Evolutionary conservation across 192 early-diverging fungal species (phyloP).

Genomic region (Chytriomyces sp.): DNA sequence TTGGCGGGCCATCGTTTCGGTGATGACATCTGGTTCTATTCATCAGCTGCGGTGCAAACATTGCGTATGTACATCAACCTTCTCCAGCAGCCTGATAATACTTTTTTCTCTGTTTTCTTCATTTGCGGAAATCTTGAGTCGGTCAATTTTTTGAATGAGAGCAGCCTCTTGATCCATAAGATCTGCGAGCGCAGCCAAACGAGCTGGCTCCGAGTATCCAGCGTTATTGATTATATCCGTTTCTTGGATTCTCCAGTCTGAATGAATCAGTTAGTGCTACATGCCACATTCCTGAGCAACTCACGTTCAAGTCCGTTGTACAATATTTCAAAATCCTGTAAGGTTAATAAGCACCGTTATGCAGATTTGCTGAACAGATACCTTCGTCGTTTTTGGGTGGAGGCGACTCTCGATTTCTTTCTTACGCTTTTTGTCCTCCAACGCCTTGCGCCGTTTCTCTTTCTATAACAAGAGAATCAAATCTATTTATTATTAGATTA

Average conservation of each 20-base stretch:
- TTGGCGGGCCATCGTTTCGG: constrained; percentile 41
- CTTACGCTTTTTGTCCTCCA: constrained; percentile 50
- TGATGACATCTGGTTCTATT: constrained; percentile 31
- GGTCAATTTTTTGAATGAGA: constrained; percentile 63
- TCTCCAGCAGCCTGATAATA: constrained; percentile 49
- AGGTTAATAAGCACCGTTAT: neutral
- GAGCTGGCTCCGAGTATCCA: constrained; percentile 51
- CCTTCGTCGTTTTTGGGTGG: constrained; percentile 52
- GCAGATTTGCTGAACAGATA: neutral
- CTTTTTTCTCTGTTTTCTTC: constrained; percentile 53
- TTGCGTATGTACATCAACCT: constrained; percentile 26
- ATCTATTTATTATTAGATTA: neutral
- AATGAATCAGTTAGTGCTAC: neutral
- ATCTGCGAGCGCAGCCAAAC: constrained; percentile 58
- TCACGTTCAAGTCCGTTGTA: constrained; percentile 62
- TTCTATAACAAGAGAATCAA: constrained; percentile 37
- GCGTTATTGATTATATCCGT: constrained; percentile 54
- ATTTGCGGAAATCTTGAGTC: constrained; percentile 56
- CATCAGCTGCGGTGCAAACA: neutral
- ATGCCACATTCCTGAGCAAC: neutral
- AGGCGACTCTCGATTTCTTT: constrained; percentile 55
- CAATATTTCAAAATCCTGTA: constrained; percentile 57
- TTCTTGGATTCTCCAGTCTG: constrained; percentile 60
- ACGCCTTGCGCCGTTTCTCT: constrained; percentile 45
- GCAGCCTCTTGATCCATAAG: constrained; percentile 61